Conservation (phyloP, 1,139 yeast genomes). For the Candida dubliniensis region DNA sequence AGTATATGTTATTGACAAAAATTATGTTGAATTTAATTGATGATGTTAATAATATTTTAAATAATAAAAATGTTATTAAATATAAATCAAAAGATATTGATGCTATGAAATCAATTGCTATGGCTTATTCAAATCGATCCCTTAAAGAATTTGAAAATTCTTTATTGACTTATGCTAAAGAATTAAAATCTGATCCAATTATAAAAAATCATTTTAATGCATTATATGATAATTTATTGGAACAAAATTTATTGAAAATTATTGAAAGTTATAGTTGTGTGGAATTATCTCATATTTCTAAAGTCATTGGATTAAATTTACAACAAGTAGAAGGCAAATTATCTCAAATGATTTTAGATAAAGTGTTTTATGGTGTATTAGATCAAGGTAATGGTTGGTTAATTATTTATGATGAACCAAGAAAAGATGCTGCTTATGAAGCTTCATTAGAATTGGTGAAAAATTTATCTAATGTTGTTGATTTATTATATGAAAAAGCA, state of each 20-base stretch:
- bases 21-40: conserved; percentile 88
- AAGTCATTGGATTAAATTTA: conserved; percentile 82
- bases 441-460: conserved; percentile 84
- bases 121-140: conserved; percentile 87
- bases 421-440: conserved; percentile 84
- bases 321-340: conserved; percentile 92
- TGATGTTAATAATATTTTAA: conserved; percentile 77
- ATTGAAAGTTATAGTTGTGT: conserved; percentile 96
- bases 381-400: conserved; percentile 99
- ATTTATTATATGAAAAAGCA: conserved; percentile 90
- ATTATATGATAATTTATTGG: conserved; percentile 87
- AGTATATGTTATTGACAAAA: conserved; percentile 89
- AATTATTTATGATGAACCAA: conserved; percentile 86
- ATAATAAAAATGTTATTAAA: conserved; percentile 77
- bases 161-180: conserved; percentile 66
- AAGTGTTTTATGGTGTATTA: conserved; percentile 89
- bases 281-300: conserved; percentile 85
- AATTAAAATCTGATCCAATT: conserved; percentile 82
- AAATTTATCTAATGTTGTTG: conserved; percentile 86
- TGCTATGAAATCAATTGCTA: conserved; percentile 92
- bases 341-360: conserved; percentile 94
- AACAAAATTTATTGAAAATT: conserved; percentile 89
- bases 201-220: conserved; percentile 92
- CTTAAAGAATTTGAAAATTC: conserved; percentile 87
- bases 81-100: conserved; percentile 74